phyloP scores from a whole-genome alignment of 805 yeast genomes.

The Yamadazyma tumulicola region DNA sequence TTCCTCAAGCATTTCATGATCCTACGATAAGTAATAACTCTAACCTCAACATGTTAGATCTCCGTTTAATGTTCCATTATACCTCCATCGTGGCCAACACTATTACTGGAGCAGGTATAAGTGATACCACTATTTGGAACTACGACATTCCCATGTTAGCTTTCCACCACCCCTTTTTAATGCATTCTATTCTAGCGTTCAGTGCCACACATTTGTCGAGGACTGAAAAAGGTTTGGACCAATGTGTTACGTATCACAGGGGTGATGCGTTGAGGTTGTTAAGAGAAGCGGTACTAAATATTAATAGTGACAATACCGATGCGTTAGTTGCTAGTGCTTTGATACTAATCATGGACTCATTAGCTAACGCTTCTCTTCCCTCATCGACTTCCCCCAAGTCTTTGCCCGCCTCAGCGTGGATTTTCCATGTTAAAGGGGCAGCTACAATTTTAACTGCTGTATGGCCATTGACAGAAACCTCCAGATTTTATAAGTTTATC shows the following conservation, averaged over 20 bases:
- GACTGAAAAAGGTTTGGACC: slow-evolving; percentile 70
- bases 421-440: slow-evolving; percentile 95
- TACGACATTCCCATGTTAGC: slow-evolving; percentile 86
- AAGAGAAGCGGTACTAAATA: slow-evolving; percentile 81
- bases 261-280: slow-evolving; percentile 80
- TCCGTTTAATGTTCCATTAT: slow-evolving; percentile 83
- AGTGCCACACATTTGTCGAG: slow-evolving; percentile 89
- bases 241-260: slow-evolving; percentile 79
- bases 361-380: slow-evolving; percentile 82
- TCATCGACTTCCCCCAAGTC: slow-evolving; percentile 49
- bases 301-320: slow-evolving; percentile 82
- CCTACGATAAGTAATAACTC: slow-evolving; percentile 8
- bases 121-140: slow-evolving; percentile 82
- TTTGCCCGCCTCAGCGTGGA: slow-evolving; percentile 92
- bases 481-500: slow-evolving; percentile 41
- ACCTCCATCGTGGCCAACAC: slow-evolving; percentile 81
- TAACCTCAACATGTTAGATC: slow-evolving; percentile 65
- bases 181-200: slow-evolving; percentile 89
- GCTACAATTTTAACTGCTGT: slow-evolving; percentile 94
- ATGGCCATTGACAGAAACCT: slow-evolving; percentile 69
- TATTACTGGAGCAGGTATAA: slow-evolving; percentile 86
- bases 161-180: slow-evolving; percentile 80
- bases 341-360: slow-evolving; percentile 85
- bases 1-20: slow-evolving; percentile 12
- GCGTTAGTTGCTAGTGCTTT: slow-evolving; percentile 91